Evolutionary conservation across 164 flowering plant species (phyloP).

Genomic region (Sedum album): DNA sequence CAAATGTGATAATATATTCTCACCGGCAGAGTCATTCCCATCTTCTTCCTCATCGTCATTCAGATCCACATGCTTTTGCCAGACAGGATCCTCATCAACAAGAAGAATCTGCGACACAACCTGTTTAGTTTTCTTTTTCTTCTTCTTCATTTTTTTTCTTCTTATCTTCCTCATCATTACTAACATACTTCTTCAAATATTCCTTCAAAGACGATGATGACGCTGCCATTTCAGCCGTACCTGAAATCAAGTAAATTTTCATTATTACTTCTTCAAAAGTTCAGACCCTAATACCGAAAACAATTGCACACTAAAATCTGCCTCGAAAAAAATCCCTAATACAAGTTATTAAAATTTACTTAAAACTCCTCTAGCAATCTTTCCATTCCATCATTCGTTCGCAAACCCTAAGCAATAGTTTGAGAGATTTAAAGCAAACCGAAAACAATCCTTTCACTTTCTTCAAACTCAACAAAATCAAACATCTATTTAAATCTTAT

Average conservation of each 20-base stretch:
- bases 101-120: constrained; percentile 37
- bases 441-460: too few relatives aligned
- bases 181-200: constrained; percentile 63
- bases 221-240: background rate
- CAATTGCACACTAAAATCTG: too few relatives aligned
- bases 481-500: too few relatives aligned
- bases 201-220: constrained; percentile 32
- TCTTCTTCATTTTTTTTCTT: constrained; percentile 33
- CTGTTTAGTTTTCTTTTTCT: constrained; percentile 19
- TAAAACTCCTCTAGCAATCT: too few relatives aligned
- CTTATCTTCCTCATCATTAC: constrained; percentile 21
- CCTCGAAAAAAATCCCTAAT: too few relatives aligned
- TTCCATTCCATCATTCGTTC: too few relatives aligned
- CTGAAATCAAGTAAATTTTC: background rate
- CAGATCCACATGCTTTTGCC: constrained; percentile 60
- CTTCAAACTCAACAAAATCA: too few relatives aligned
- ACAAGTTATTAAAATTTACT: too few relatives aligned
- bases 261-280: background rate
- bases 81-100: constrained; percentile 84
- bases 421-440: too few relatives aligned
- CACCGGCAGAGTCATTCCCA: constrained; percentile 54
- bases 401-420: too few relatives aligned
- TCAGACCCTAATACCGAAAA: background rate
- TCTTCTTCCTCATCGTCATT: constrained; percentile 55
- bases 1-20: constrained; percentile 4